Conservation (phyloP, 177 flowering plant species). For the Vitis hybrid region DNA sequence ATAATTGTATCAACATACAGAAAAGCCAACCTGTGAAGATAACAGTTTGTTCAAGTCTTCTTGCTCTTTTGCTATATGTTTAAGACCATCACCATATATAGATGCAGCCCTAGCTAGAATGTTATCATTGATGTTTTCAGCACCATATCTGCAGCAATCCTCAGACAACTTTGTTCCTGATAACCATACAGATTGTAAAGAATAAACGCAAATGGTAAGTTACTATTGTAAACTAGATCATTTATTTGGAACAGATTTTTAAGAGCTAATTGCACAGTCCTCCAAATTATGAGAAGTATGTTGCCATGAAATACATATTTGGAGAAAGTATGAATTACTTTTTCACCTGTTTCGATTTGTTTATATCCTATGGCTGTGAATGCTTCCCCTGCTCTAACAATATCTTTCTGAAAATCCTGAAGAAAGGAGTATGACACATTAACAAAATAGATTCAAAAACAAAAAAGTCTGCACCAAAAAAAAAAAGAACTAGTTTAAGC, state of each 20-base stretch:
- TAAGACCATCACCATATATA: slow-evolving; percentile 78
- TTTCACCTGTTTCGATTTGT: slow-evolving; percentile 77
- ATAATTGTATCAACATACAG: not conserved
- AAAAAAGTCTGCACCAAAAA: not conserved
- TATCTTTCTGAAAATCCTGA: slow-evolving; percentile 91
- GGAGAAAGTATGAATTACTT: not conserved
- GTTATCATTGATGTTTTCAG: slow-evolving; percentile 62
- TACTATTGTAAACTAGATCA: not conserved
- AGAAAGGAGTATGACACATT: not conserved
- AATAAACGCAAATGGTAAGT: not conserved
- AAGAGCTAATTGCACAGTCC: not conserved
- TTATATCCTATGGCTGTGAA: slow-evolving; percentile 67
- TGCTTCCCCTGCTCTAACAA: slow-evolving; percentile 78
- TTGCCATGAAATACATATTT: not conserved
- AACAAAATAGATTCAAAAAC: not conserved
- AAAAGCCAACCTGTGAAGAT: slow-evolving; percentile 62
- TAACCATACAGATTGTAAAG: slow-evolving; percentile 14
- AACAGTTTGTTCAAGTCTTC: slow-evolving; percentile 70
- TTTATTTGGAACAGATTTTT: not conserved
- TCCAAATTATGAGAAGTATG: not conserved
- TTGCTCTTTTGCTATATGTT: slow-evolving; percentile 87
- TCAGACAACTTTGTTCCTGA: slow-evolving; percentile 88
- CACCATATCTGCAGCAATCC: slow-evolving; percentile 82
- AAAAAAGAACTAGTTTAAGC: not conserved
- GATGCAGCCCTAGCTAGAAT: slow-evolving; percentile 85